These are phyloP conservation scores for Arctostaphylos glauca DNA, from an alignment of 148 eudicot species.

Conservation along the genomic window DNA sequence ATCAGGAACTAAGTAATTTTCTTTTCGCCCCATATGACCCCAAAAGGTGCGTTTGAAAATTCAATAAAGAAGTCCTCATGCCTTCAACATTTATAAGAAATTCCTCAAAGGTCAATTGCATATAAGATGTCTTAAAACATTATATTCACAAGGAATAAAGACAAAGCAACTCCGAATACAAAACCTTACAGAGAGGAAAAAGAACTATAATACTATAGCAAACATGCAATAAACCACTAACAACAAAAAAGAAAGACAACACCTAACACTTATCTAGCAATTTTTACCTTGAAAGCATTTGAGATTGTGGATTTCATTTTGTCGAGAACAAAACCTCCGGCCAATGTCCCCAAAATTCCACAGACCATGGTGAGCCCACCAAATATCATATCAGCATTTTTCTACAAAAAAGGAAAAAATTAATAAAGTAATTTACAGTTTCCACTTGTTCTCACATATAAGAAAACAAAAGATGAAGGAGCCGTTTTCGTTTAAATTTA, in stretches of 20 bases:
- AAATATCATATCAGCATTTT: conserved; percentile 76
- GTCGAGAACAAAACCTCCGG: conserved; percentile 82
- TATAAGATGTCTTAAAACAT: background rate
- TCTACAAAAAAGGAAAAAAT: conserved; percentile 34
- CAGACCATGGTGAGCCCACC: conserved; percentile 84
- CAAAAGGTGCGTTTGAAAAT: background rate
- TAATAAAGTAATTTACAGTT: too few relatives aligned
- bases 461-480: background rate
- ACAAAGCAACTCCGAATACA: background rate
- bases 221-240: background rate
- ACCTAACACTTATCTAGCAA: background rate
- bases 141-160: background rate
- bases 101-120: background rate
- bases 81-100: background rate
- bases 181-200: conserved; percentile 5
- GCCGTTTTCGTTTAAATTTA: conserved; percentile 25
- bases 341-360: conserved; percentile 81
- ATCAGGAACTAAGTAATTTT: background rate
- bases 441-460: background rate
- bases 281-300: conserved; percentile 86
- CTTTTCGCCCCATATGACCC: too few relatives aligned
- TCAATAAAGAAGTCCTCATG: background rate
- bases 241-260: background rate
- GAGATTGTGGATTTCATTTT: conserved; percentile 62
- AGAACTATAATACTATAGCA: background rate